These are phyloP conservation scores for Calonectria naviculata DNA, from an alignment of 2,329 filamentous ascomycete genomes.

Conservation along the genomic window DNA sequence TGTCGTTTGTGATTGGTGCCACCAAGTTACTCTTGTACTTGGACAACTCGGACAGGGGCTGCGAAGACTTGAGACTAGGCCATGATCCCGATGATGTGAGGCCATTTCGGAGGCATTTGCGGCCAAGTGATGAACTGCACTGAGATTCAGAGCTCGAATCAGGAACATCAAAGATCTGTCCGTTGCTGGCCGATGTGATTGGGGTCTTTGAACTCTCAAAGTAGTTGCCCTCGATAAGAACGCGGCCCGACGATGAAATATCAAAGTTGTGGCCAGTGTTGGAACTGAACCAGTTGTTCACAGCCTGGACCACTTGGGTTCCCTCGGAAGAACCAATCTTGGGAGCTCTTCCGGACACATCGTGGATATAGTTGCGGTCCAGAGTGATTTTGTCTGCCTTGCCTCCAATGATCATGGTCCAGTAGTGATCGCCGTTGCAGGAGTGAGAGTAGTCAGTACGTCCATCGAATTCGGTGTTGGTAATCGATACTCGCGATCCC, in stretches of 20 bases:
- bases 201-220: conserved; percentile 63
- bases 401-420: conserved; percentile 66
- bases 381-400: conserved; percentile 51
- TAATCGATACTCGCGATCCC: conserved; percentile 54
- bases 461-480: conserved; percentile 69
- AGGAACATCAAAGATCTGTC: conserved; percentile 36
- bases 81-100: conserved; percentile 11
- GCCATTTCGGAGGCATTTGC: conserved; percentile 2
- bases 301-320: conserved; percentile 64
- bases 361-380: conserved; percentile 69
- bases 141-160: conserved; percentile 31
- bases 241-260: conserved; percentile 51
- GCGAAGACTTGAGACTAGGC: conserved; percentile 14
- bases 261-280: conserved; percentile 65
- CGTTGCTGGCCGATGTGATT: conserved; percentile 27
- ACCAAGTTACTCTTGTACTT: conserved; percentile 14
- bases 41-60: conserved; percentile 11
- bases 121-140: background rate
- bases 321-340: conserved; percentile 59
- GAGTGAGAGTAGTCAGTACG: conserved; percentile 62
- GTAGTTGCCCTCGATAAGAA: conserved; percentile 66
- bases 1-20: conserved; percentile 6
- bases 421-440: conserved; percentile 70
- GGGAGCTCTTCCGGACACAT: conserved; percentile 65
- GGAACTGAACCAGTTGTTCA: conserved; percentile 71